Base-by-base conservation (phyloP, 2,329 filamentous ascomycete genomes). In the Zasmidium cellare region DNA sequence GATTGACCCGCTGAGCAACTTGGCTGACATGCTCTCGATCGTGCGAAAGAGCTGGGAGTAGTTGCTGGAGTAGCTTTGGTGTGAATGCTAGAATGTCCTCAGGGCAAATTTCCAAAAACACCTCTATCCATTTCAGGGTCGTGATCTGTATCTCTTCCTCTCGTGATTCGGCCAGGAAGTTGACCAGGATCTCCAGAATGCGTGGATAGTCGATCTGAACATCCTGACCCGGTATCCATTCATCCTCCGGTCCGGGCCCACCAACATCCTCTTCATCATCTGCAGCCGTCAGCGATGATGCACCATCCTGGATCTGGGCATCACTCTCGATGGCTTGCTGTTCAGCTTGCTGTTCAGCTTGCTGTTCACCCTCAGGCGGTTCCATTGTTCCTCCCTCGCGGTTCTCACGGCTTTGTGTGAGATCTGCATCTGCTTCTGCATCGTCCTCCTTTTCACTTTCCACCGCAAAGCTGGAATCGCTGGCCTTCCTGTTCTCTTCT, bases 151-250 rank as follows among this genome's bases (percentile, higher is more conserved):
- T 92, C 69, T 96, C 91, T 72, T 97, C 92, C 72, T 97, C 92
- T 87, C 71, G 65, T 2, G 90, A 88, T 18, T 91, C 90, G 67
- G 96, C 90, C 46, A 99, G 82, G 62, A 94, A 97, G 12, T 88
- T 87, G 1, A 96, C 92, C 45, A 99, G 77, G 54, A 97, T 99
- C 66, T 96, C 90, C 49, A 99, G 78, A 35, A 99, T 96, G 65
- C 89, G 91, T 59, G 90, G 87, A 74, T 96, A 91, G 74, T 97
- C 93, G 61, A 99, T 90, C 58, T 96, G 89, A 7, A 97, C 92
- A 73, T 99, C 94, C 75, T 99, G 94, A 1, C 96, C 94, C 0
- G 96, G 96, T 47, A 97, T 88, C 92, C 93, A 99, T 71, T 97
- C 94, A 59, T 92, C 92, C 67, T 96, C 92, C 46, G 84, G 86